phyloP scores from a whole-genome alignment of 805 yeast species.

The Pichia scutulata region DNA sequence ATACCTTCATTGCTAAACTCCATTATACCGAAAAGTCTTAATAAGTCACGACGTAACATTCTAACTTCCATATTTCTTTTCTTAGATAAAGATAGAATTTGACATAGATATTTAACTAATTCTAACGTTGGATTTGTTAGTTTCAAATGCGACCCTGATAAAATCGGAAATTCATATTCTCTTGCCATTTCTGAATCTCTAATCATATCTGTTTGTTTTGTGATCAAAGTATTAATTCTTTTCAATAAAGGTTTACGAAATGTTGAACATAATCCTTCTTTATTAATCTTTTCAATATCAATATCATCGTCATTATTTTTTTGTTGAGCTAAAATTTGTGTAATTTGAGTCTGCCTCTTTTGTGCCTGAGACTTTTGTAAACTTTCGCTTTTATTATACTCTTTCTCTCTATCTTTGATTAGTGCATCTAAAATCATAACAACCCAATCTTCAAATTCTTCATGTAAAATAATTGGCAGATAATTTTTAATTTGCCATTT shows the following conservation, averaged over 20 bases:
- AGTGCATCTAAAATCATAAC: conserved; percentile 66
- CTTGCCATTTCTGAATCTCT: conserved; percentile 53
- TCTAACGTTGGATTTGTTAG: conserved; percentile 70
- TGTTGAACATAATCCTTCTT: conserved; percentile 42
- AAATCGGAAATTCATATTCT: conserved; percentile 65
- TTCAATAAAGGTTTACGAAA: conserved; percentile 59
- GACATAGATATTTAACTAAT: conserved; percentile 66
- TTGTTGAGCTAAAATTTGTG: conserved; percentile 42
- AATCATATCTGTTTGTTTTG: conserved; percentile 66
- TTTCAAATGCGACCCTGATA: conserved; percentile 64
- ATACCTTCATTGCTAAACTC: conserved; percentile 76
- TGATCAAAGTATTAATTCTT: conserved; percentile 56
- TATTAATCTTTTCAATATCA: conserved; percentile 18
- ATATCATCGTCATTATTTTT: conserved; percentile 18
- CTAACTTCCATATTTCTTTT: conserved; percentile 66
- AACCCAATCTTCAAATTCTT: conserved; percentile 86
- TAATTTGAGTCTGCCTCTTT: conserved; percentile 56
- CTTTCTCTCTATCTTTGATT: conserved; percentile 43
- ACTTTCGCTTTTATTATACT: neutral
- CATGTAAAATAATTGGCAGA: conserved; percentile 66
- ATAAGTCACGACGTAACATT: conserved; percentile 62
- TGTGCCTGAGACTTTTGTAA: conserved; percentile 37
- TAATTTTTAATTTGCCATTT: conserved; percentile 76
- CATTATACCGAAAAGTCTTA: conserved; percentile 66
- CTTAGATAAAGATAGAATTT: conserved; percentile 60